Evolutionary conservation across 2,329 filamentous ascomycete species (phyloP).

Genomic region (Aspergillus novofumigatus): DNA sequence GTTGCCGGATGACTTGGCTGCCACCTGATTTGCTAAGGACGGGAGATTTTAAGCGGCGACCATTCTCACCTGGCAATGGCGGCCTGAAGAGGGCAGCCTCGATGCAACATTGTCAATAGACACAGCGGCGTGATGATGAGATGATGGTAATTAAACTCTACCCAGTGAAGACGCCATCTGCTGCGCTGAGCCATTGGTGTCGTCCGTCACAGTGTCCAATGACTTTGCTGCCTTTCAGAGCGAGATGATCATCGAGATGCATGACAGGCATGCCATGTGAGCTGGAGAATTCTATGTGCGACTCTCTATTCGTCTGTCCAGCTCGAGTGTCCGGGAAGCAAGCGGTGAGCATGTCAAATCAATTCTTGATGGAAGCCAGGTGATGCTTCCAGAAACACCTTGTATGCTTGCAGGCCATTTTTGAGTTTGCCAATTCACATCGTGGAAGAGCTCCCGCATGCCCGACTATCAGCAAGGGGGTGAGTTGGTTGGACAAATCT

Average conservation of each 20-base stretch:
- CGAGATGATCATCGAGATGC: constrained; percentile 10
- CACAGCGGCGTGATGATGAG: constrained; percentile 1
- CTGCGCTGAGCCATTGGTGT: not conserved
- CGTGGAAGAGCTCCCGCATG: not conserved
- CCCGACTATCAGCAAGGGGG: constrained; percentile 11
- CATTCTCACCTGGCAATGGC: constrained; percentile 5
- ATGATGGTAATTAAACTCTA: constrained; percentile 13
- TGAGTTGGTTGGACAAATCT: constrained; percentile 14
- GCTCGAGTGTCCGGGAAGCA: constrained; percentile 12
- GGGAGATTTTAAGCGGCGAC: constrained; percentile 8
- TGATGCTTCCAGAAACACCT: not conserved
- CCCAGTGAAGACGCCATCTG: constrained; percentile 6
- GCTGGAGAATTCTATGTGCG: constrained; percentile 18
- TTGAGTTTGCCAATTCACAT: not conserved
- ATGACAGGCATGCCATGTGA: constrained; percentile 27
- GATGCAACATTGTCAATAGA: constrained; percentile 16
- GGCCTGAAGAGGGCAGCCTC: constrained; percentile 14
- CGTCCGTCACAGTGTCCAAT: constrained; percentile 6
- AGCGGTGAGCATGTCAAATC: constrained; percentile 13
- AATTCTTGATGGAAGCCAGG: constrained; percentile 3
- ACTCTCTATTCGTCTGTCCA: constrained; percentile 21
- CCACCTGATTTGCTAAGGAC: constrained; percentile 8
- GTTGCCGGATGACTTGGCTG: constrained; percentile 17
- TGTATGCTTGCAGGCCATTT: not conserved
- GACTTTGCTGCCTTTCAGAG: constrained; percentile 2